phyloP scores from a whole-genome alignment of 805 yeast species.

The Candida namnaoensis region DNA sequence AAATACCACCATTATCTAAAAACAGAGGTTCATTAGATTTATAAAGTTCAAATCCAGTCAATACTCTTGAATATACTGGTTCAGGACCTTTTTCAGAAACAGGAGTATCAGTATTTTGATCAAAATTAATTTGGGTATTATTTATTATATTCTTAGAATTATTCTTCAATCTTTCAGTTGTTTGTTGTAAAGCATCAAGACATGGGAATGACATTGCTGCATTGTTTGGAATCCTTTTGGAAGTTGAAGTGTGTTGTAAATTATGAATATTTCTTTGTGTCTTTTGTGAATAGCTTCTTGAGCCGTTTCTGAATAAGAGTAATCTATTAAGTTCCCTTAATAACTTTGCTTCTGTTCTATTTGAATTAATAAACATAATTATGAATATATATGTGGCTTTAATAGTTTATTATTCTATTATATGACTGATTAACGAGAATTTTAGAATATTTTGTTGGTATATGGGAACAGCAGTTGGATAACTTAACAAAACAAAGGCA shows the following conservation, averaged over 20 bases:
- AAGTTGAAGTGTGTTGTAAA: neutral
- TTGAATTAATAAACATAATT: too few relatives aligned
- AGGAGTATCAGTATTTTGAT: neutral
- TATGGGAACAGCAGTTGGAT: too few relatives aligned
- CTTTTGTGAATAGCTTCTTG: neutral
- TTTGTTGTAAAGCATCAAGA: neutral
- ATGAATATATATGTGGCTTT: too few relatives aligned
- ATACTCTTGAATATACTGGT: constrained; percentile 69
- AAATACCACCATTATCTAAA: constrained; percentile 73
- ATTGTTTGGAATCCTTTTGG: neutral
- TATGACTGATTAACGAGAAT: too few relatives aligned
- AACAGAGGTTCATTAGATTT: constrained; percentile 49
- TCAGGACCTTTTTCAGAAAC: constrained; percentile 58
- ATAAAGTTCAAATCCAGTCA: constrained; percentile 57
- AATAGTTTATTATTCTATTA: too few relatives aligned
- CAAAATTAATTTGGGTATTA: neutral
- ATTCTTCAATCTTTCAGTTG: constrained; percentile 14
- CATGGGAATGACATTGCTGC: neutral
- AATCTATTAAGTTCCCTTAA: too few relatives aligned
- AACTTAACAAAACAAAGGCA: too few relatives aligned
- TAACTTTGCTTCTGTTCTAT: too few relatives aligned
- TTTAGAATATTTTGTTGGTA: too few relatives aligned
- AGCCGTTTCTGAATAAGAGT: too few relatives aligned
- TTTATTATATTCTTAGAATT: too few relatives aligned
- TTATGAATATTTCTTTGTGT: neutral